Evolutionary conservation across 805 yeast species (phyloP).

Genomic region (Candida rishiriensis): DNA sequence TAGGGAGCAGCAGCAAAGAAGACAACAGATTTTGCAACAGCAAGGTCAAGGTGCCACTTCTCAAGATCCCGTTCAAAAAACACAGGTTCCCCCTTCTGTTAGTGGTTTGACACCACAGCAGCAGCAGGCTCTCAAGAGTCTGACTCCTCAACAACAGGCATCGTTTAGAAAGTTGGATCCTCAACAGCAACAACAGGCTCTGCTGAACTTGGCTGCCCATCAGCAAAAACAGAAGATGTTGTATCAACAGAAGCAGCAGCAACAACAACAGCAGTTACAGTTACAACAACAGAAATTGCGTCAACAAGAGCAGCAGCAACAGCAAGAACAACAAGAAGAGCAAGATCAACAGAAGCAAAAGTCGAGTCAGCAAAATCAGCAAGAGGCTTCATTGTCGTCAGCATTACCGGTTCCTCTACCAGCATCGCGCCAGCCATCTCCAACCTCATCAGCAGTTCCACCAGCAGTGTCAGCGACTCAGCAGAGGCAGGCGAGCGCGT

Average conservation of each 20-base stretch:
- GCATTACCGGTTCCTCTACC: neutral
- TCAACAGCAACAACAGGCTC: conserved; percentile 39
- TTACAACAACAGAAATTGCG: conserved; percentile 11
- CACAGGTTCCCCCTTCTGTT: conserved; percentile 14
- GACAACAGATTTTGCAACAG: conserved; percentile 20
- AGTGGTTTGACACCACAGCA: conserved; percentile 7
- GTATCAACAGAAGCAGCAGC: conserved; percentile 20
- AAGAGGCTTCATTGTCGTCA: conserved; percentile 6
- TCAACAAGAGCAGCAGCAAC: neutral
- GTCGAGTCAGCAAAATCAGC: conserved; percentile 8
- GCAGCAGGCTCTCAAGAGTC: conserved; percentile 7
- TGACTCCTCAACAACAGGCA: conserved; percentile 25
- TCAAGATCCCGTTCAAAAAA: conserved; percentile 5
- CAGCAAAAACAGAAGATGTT: conserved; percentile 13
- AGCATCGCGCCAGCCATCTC: conserved; percentile 1
- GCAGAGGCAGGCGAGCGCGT: no score
- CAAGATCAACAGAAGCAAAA: conserved; percentile 16
- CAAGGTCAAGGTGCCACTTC: conserved; percentile 20
- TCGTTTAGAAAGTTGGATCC: conserved; percentile 35
- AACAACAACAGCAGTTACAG: conserved; percentile 20
- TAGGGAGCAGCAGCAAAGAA: conserved; percentile 26
- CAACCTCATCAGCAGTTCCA: neutral
- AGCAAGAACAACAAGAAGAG: conserved; percentile 12
- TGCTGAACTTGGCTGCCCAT: conserved; percentile 19
- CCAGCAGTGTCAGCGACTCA: neutral